Evolutionary conservation across 331 rosid species (phyloP).

Genomic region (Saraca asoca): DNA sequence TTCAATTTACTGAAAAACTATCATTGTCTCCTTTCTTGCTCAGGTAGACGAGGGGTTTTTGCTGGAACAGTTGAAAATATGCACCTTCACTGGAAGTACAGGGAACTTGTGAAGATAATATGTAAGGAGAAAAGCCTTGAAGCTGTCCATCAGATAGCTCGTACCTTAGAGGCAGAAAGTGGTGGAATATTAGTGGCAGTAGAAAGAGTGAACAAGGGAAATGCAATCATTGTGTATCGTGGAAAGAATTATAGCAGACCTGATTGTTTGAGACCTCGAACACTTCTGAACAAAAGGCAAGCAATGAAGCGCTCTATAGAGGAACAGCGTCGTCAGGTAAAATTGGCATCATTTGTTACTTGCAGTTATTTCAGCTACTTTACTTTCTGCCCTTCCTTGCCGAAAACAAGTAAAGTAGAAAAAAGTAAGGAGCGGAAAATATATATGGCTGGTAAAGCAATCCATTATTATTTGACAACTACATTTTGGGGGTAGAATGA

Average conservation of each 20-base stretch:
- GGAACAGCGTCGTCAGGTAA: slow-evolving; percentile 90
- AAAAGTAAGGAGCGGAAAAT: not conserved
- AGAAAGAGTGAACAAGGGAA: slow-evolving; percentile 76
- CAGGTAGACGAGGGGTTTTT: slow-evolving; percentile 92
- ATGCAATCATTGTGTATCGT: slow-evolving; percentile 83
- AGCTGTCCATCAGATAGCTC: slow-evolving; percentile 64
- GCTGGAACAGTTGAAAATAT: slow-evolving; percentile 96
- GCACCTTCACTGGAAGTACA: slow-evolving; percentile 99
- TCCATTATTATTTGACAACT: not conserved
- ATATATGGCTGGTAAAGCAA: not conserved
- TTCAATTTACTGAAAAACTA: slow-evolving; percentile 12
- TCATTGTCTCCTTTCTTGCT: slow-evolving; percentile 35
- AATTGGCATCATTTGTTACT: slow-evolving; percentile 26
- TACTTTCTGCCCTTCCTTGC: slow-evolving; percentile 27
- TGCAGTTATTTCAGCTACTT: slow-evolving; percentile 27
- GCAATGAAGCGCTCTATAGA: slow-evolving; percentile 80
- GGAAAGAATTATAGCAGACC: slow-evolving; percentile 93
- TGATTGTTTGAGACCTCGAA: slow-evolving; percentile 74
- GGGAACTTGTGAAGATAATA: slow-evolving; percentile 91
- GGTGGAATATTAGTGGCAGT: slow-evolving; percentile 91
- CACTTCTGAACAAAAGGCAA: slow-evolving; percentile 71
- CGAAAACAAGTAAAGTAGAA: not conserved
- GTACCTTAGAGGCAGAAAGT: slow-evolving; percentile 83
- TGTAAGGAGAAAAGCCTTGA: slow-evolving; percentile 49
- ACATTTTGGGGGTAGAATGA: slow-evolving; percentile 19